Conservation (phyloP, 345 rosid species). For the Gossypium arboreum region DNA sequence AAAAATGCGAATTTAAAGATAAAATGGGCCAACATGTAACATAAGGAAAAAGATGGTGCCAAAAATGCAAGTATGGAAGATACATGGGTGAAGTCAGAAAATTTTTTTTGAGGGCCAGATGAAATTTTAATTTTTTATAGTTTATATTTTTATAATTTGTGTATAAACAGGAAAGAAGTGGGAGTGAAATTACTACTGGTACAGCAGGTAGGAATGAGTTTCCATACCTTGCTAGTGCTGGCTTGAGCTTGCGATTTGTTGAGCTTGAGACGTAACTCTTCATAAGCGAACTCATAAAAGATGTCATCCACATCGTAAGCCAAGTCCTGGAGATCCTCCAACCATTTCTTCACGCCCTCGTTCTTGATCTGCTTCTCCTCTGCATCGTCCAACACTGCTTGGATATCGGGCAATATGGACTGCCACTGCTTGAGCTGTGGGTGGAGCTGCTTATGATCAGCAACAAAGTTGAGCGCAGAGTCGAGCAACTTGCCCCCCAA, state of each 20-base stretch:
- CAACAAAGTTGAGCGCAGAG: no score
- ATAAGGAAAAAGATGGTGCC: no score
- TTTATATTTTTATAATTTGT: not conserved
- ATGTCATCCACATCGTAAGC: not conserved
- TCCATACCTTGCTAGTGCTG: not conserved
- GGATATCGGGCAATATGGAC: not conserved
- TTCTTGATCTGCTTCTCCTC: not conserved
- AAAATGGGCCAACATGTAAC: no score
- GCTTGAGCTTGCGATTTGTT: not conserved
- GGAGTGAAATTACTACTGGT: not conserved
- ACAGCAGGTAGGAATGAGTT: no score
- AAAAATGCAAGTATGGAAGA: no score
- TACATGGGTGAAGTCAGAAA: no score
- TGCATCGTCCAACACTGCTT: not conserved
- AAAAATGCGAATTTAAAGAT: no score
- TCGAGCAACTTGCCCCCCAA: fast-evolving
- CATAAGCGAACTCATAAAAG: not conserved
- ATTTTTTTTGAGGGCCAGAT: no score
- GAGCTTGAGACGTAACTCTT: not conserved
- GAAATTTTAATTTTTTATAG: no score
- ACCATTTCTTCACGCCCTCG: not conserved
- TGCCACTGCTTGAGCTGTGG: not conserved
- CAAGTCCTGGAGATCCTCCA: not conserved
- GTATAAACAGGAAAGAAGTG: not conserved
- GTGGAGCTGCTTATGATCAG: not conserved